Evolutionary conservation across 2,329 filamentous ascomycete genomes (phyloP), one percentile per base, ranked within the genome.

Genomic region (Penicillium sp.): DNA sequence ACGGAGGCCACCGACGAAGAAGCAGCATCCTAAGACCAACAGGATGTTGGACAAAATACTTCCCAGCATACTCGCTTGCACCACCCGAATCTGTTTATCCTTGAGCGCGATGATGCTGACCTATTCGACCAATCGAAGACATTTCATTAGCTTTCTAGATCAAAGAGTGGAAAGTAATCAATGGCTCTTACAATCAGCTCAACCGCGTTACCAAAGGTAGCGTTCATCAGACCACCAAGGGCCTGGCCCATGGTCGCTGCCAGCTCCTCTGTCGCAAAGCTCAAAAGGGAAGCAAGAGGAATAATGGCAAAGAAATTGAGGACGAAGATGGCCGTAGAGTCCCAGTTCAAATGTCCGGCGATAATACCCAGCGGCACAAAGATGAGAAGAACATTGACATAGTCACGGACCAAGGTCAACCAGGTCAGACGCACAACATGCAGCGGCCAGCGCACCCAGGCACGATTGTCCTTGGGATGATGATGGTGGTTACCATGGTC

Each of bases 51-150:
- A 97, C 39, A 98, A 82, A 67, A 98, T 96, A 69, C 91, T 96
- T 48, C 95, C 93, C 33, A 98, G 87, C 93, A 98, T 98, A 62
- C 92, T 96, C 21, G 93, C 90, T 78, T 98, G 95, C n/a, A 98
- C 93, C 63, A 98, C 93, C 68, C 93, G 88, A 71, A 97, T 96
- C 77, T 98, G 90, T 62, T 87, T 86, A 67, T 95, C 87, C 64
- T 82, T 86, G 46, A 99, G 83, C 19, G 95, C 95, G 62, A 98
- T 89, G 66, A 98, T 93, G 73, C 91, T 96, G 72, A 96, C 91
- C 90, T 93, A 70, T 10, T 21, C 51, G 33, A 26, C 50, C 47
- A 3, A 55, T 25, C 33, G 29, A 33, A 44, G 35, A n/a, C 19
- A 23, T 16, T n/a, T 21, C 27, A 29, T 50, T 50, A 50, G 48